Percentiles rank a stretch among this genome's conserved stretches.
Evolutionary conservation across 2,329 filamentous ascomycete species (phyloP).

Genomic region (Xylariaceae sp.): DNA sequence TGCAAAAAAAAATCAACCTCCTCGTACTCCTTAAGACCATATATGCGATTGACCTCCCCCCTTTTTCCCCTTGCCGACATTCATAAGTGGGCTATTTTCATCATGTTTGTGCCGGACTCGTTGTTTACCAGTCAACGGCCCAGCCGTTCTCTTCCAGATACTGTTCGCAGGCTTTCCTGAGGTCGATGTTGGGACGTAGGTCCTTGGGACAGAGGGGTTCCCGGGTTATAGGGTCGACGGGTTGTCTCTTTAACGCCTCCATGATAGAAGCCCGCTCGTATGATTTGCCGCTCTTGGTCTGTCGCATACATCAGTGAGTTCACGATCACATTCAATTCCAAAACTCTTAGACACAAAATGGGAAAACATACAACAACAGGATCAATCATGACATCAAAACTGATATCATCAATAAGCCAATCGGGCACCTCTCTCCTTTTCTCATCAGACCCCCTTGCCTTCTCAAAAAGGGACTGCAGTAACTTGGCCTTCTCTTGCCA

Average conservation of each 20-base stretch:
- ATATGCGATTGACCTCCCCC: not conserved
- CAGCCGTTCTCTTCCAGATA: conserved; percentile 85
- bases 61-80: not conserved
- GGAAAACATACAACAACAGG: conserved; percentile 49
- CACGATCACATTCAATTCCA: not conserved
- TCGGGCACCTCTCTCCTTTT: conserved; percentile 61
- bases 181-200: conserved; percentile 71
- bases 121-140: conserved; percentile 77
- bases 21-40: not conserved
- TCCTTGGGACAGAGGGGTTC: conserved; percentile 65
- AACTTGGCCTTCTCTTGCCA: conserved; percentile 42
- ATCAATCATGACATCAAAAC: conserved; percentile 68
- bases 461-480: conserved; percentile 48
- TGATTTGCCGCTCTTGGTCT: conserved; percentile 80
- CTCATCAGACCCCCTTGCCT: conserved; percentile 40
- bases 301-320: conserved; percentile 15
- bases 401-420: conserved; percentile 72
- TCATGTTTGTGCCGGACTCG: not conserved
- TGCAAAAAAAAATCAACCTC: not conserved
- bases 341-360: not conserved
- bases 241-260: conserved; percentile 72
- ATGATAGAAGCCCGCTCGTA: conserved; percentile 84
- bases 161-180: conserved; percentile 78
- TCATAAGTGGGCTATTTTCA: not conserved
- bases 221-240: conserved; percentile 77